Base-by-base conservation (phyloP, 2,329 filamentous ascomycete genomes). In the Tolypocladium paradoxum region DNA sequence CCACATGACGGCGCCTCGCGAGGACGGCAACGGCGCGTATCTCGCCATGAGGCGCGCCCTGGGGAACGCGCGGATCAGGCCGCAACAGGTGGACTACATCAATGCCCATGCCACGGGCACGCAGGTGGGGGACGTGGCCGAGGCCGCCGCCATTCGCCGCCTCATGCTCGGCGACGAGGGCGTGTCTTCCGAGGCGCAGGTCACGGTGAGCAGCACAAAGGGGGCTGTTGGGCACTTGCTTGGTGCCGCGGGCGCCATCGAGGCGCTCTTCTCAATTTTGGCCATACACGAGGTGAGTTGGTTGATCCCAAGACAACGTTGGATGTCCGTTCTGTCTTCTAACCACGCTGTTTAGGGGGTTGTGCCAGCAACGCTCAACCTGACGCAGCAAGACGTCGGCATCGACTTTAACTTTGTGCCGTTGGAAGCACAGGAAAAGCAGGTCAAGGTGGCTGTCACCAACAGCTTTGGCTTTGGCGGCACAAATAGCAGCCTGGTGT, bases 381-480 rank as follows among this genome's bases (percentile, higher is more conserved):
- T 99, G 3, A 73, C 83, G 11, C 78, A 79, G 7, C 77, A 84
- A 6, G 81, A 85, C 45, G 76, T 82, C 2, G 78, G 83, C 4
- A 86, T 88, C 52, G 73, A 83, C 57, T 95, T 92, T 73, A 96
- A 97, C 65, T 92, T 96, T 67, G 84, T 96, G 4, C 82, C 90
- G 0, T 75, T 83, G 4, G 65, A 74, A 47, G 78, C 90, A 0
- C 91, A 96, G 68, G 69, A 86, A 51, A 84, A 82, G 58, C 66
- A 75, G 2, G 81, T 97, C 12, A 73, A 82, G 54, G 85, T 92
- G 24, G 88, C 88, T 6, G 62, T 99, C 54, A 93, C 89, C 4
- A 99, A 99, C 64, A 97, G 92, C 66, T 99, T 99, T 71, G 93
- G 93, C 0, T 99, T 99, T 72, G 93, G 93, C 12, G 93, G 93